Percentiles rank a stretch among this genome's conserved stretches.
phyloP scores from a whole-genome alignment of 441 rosid genomes.

The Pelargonium australe region DNA sequence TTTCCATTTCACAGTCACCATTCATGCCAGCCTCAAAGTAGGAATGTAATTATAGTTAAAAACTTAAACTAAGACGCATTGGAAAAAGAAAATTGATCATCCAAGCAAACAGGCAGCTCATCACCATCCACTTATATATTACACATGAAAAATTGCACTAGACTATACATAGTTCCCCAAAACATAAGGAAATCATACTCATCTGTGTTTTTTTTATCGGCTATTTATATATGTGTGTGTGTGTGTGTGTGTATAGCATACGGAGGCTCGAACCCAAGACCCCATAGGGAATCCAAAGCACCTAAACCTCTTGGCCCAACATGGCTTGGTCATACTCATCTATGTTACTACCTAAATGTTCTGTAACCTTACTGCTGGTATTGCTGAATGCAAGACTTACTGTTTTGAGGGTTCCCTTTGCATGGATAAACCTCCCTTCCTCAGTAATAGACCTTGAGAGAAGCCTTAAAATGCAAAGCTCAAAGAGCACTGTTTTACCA shows the following conservation, averaged over 20 bases:
- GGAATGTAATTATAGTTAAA: background rate
- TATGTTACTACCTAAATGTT: background rate
- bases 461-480: conserved; percentile 84
- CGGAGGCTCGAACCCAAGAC: no score
- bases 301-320: no score
- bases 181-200: background rate
- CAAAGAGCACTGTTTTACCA: conserved; percentile 93
- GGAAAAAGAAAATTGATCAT: background rate
- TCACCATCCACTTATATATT: background rate
- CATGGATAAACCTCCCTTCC: conserved; percentile 55
- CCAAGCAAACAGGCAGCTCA: background rate
- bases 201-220: no score
- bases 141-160: background rate
- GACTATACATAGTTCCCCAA: background rate
- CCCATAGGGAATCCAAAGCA: no score
- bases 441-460: conserved; percentile 59
- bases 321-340: conserved; percentile 3
- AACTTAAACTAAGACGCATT: background rate
- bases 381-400: conserved; percentile 34
- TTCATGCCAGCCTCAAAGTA: background rate
- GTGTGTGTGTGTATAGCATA: no score
- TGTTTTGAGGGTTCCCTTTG: conserved; percentile 82
- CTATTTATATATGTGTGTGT: no score
- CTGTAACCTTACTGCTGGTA: background rate
- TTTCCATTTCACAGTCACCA: conserved; percentile 5